phyloP scores from a whole-genome alignment of 352 stramenopile species.

The Phytophthora cajani region DNA sequence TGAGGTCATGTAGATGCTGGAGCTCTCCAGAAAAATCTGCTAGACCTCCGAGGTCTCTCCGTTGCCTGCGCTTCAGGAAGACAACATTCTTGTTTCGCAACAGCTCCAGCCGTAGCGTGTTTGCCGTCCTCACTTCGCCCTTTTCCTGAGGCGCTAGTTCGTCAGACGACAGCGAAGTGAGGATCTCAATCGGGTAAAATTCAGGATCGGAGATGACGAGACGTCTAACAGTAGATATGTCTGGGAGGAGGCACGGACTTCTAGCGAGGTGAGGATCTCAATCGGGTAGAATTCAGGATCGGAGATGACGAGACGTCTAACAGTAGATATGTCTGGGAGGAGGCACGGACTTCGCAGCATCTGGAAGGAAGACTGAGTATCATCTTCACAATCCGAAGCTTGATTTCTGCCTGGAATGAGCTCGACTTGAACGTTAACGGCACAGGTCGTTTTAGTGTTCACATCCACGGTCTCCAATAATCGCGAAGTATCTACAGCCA shows the following conservation, averaged over 20 bases:
- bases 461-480: conserved; percentile 83
- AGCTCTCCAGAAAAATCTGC: conserved; percentile 30
- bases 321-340: conserved; percentile 65
- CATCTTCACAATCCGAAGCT: neutral
- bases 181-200: conserved; percentile 83
- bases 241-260: conserved; percentile 77
- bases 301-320: conserved; percentile 63
- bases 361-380: conserved; percentile 28
- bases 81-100: conserved; percentile 65
- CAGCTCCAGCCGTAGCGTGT: conserved; percentile 62
- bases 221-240: conserved; percentile 60
- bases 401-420: conserved; percentile 25
- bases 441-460: conserved; percentile 52
- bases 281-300: conserved; percentile 71
- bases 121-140: conserved; percentile 45
- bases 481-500: conserved; percentile 79
- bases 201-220: conserved; percentile 51
- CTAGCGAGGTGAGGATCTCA: conserved; percentile 54
- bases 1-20: conserved; percentile 16
- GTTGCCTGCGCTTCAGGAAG: conserved; percentile 62
- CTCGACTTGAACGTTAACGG: conserved; percentile 56
- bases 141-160: conserved; percentile 5
- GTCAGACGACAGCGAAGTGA: conserved; percentile 23
- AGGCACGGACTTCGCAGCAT: conserved; percentile 69
- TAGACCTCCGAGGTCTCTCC: conserved; percentile 20